Conservation (phyloP, 2,329 filamentous ascomycete genomes). For the Macrophomina pseudophaseolina region DNA sequence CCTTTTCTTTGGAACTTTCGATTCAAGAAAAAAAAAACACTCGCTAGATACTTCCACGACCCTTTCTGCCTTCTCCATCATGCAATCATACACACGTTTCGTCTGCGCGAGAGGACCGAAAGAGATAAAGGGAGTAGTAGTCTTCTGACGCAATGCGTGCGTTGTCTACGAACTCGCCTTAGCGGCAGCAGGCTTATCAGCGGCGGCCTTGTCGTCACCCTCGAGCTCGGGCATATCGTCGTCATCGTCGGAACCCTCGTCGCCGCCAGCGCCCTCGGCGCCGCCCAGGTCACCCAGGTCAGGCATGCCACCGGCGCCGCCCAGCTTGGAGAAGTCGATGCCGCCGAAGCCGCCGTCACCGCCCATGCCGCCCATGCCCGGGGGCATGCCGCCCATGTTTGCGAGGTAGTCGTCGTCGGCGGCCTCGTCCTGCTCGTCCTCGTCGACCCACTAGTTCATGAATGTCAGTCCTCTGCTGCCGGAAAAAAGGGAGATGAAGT, state of each 20-base stretch:
- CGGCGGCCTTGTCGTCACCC: constrained; percentile 35
- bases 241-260: constrained; percentile 69
- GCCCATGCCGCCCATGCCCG: constrained; percentile 47
- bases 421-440: constrained; percentile 95
- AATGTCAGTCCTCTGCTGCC: background rate
- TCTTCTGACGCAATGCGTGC: constrained; percentile 12
- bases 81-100: background rate
- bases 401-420: constrained; percentile 63
- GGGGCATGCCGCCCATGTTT: constrained; percentile 49
- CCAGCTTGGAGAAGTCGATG: constrained; percentile 92
- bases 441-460: constrained; percentile 79
- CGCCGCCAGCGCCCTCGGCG: constrained; percentile 56
- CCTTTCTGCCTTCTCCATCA: background rate
- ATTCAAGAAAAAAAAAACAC: background rate
- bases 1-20: background rate
- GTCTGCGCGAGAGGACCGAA: background rate
- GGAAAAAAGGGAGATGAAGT: background rate
- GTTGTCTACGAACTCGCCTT: constrained; percentile 31
- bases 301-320: constrained; percentile 49
- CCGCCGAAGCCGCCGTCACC: constrained; percentile 76
- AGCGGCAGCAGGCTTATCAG: constrained; percentile 22
- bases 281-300: constrained; percentile 47
- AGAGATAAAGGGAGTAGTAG: background rate
- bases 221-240: constrained; percentile 79
- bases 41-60: constrained; percentile 15